Evolutionary conservation across 2,329 filamentous ascomycete species (phyloP), one percentile per base, ranked within the genome.

Genomic region (Cytospora paraplurivora): DNA sequence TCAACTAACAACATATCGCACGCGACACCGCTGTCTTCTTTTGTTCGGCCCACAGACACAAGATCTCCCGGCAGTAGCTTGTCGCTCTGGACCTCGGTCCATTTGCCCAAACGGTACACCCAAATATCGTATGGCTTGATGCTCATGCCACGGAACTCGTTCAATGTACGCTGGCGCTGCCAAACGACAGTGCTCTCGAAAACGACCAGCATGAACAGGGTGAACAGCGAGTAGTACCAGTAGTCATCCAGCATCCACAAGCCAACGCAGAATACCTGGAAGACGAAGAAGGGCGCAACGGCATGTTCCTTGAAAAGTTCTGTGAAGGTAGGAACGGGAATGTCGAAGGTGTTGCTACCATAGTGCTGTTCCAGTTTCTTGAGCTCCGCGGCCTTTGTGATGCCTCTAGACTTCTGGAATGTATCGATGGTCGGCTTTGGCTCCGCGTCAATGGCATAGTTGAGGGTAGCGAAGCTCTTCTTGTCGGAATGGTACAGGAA

Each of bases 181-280:
- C 95, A 99, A 17, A 99, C 96, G 44, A 99, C 96, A 2, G 95
- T 99, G 76, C 93, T 97, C 81, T 99, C 95, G 71, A 99, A 99
- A 64, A 87, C 89, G 69, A 99, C 92, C 62, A 99, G 86, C 96
- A 99, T 99, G 80, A 98, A 93, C 27, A 99, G 88, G 0, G 96
- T 99, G 78, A 99, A 99, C 21, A 99, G 86, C 66, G 95, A 98
- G 80, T 99, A 99, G 82, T 99, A 99, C 95, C 96, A 99, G 79
- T 98, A 99, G 78, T 99, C 96, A 74, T 99, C 95, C 74, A 99
- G 81, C 88, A 98, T 92, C 95, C 95, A 99, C 66, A 99, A 81
- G 17, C 95, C 96, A 64, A 99, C 95, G 71, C 96, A 99, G 81
- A 99, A 99, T 66, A 99, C 84, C 82, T 99, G 95, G 80, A 99